A percentile compares a stretch with the other conserved stretches of the same genome.
Evolutionary conservation across 2,329 filamentous ascomycete genomes (phyloP).

Genomic region (Pestalotiopsis sp.): DNA sequence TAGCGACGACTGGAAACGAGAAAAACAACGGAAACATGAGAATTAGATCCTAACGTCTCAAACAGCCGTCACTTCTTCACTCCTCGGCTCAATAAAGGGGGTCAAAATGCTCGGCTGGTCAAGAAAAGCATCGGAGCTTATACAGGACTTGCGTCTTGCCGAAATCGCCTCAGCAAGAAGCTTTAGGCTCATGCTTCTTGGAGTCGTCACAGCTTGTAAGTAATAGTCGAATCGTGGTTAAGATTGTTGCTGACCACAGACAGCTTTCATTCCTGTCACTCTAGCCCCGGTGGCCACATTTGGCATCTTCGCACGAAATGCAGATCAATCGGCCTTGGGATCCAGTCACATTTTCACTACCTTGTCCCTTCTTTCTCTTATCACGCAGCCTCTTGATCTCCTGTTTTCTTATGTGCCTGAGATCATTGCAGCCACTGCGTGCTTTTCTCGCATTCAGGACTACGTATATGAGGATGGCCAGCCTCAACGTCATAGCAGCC

Average conservation of each 20-base stretch:
- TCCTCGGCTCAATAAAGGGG: slow-evolving; percentile 15
- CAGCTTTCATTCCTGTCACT: slow-evolving; percentile 14
- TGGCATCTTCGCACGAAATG: slow-evolving; percentile 9
- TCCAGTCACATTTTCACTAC: slow-evolving; percentile 15
- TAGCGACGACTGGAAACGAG: background rate
- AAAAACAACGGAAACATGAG: background rate
- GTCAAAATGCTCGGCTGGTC: slow-evolving; percentile 18
- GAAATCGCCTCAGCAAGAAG: slow-evolving; percentile 13
- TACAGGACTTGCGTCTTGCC: slow-evolving; percentile 13
- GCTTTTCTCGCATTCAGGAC: slow-evolving; percentile 13
- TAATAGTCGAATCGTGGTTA: background rate
- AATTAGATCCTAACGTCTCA: background rate
- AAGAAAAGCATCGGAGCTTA: background rate
- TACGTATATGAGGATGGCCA: slow-evolving; percentile 3
- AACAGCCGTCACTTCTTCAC: slow-evolving; percentile 12
- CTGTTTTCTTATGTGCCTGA: slow-evolving; percentile 13
- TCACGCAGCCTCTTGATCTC: slow-evolving; percentile 14
- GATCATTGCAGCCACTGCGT: slow-evolving; percentile 11
- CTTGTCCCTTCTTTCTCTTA: slow-evolving; percentile 11
- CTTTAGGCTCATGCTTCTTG: slow-evolving; percentile 15
- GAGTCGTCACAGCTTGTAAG: slow-evolving; percentile 13
- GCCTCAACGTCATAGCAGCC: background rate
- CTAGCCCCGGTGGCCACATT: slow-evolving; percentile 12
- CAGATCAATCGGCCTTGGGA: background rate
- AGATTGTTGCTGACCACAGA: background rate